phyloP scores from a whole-genome alignment of 495 filamentous ascomycete species.

The Penicillium desertorum region DNA sequence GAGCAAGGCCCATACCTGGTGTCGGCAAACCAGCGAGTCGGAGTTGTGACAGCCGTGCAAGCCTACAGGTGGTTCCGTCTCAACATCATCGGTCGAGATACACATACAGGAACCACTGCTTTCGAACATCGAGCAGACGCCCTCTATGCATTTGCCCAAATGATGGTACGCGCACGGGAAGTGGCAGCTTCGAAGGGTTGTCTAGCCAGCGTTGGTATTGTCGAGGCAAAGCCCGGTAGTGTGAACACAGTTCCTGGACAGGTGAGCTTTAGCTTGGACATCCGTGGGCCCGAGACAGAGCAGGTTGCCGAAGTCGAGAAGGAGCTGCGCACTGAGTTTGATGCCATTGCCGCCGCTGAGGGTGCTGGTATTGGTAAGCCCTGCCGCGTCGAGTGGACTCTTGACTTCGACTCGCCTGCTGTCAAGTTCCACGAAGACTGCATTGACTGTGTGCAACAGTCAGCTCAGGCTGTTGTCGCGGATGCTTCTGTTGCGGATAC shows the following conservation, averaged over 20 bases:
- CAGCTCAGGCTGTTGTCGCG: conserved; percentile 54
- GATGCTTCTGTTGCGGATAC: conserved; percentile 47
- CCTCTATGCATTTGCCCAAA: conserved; percentile 62
- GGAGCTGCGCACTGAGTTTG: conserved; percentile 55
- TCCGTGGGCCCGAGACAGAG: conserved; percentile 61
- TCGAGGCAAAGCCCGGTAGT: conserved; percentile 63
- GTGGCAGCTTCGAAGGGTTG: conserved; percentile 55
- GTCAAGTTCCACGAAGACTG: conserved; percentile 70
- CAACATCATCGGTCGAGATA: conserved; percentile 62
- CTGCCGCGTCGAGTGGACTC: conserved; percentile 56
- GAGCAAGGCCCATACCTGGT: conserved; percentile 77
- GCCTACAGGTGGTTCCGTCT: conserved; percentile 71
- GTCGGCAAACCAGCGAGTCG: conserved; percentile 58
- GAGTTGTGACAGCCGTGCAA: conserved; percentile 67
- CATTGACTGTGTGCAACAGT: conserved; percentile 62
- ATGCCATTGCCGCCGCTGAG: conserved; percentile 54
- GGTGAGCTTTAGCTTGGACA: conserved; percentile 70
- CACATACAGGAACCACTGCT: conserved; percentile 75
- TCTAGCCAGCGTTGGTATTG: conserved; percentile 70
- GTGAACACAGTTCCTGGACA: conserved; percentile 74
- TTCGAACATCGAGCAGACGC: conserved; percentile 61
- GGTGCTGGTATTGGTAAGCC: conserved; percentile 51
- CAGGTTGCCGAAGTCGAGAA: conserved; percentile 57
- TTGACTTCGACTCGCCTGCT: conserved; percentile 64
- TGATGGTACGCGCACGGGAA: conserved; percentile 66